These are phyloP conservation scores for Asterionellopsis glacialis DNA, from an alignment of 108 stramenopile species.

Conservation along the genomic window DNA sequence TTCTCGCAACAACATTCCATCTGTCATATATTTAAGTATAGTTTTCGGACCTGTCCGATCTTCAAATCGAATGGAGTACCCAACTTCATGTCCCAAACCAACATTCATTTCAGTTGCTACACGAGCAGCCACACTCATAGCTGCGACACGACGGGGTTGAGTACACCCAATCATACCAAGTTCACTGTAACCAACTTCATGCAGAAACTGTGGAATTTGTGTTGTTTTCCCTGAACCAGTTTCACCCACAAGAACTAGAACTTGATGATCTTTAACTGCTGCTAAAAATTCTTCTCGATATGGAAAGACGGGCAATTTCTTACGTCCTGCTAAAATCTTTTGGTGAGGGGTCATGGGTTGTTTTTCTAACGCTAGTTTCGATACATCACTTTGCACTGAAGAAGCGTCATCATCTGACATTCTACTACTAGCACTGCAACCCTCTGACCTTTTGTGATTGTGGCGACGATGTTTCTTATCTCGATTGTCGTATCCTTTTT, in stretches of 20 bases:
- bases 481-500: conserved; percentile 74
- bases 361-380: conserved; percentile 3
- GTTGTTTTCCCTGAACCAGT: conserved; percentile 88
- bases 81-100: conserved; percentile 95
- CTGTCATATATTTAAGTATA: conserved; percentile 95
- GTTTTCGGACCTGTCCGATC: conserved; percentile 95
- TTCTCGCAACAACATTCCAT: conserved; percentile 96
- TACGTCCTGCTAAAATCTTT: conserved; percentile 84
- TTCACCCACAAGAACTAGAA: conserved; percentile 90
- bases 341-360: conserved; percentile 80
- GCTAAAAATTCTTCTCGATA: conserved; percentile 94
- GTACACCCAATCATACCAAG: conserved; percentile 97
- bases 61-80: conserved; percentile 98
- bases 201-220: conserved; percentile 95
- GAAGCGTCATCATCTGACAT: conserved; percentile 24
- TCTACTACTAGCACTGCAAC: conserved; percentile 2
- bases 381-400: conserved; percentile 6
- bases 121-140: conserved; percentile 97
- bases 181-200: conserved; percentile 96
- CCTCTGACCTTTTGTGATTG: conserved; percentile 14
- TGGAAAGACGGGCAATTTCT: conserved; percentile 93
- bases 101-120: conserved; percentile 96
- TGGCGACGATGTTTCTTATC: conserved; percentile 24
- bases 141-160: conserved; percentile 97
- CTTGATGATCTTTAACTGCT: conserved; percentile 84